These are phyloP conservation scores for Royoungia palumana DNA, from an alignment of 768 basidiomycete genomes.

Conservation along the genomic window DNA sequence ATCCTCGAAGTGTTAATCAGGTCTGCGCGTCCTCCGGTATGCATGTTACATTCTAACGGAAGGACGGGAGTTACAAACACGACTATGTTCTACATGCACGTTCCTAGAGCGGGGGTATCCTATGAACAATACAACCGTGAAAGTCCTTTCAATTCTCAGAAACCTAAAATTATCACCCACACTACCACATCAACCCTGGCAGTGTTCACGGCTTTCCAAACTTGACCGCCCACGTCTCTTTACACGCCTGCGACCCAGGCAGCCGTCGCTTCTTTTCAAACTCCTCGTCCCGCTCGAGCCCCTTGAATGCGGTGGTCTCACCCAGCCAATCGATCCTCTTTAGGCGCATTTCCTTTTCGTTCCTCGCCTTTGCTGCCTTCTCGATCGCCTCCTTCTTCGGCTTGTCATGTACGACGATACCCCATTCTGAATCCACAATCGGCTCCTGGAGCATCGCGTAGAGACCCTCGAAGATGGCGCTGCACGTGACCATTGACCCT, in stretches of 20 bases:
- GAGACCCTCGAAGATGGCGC: slow-evolving; percentile 54
- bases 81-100: not conserved
- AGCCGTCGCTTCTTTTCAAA: slow-evolving; percentile 49
- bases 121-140: not conserved
- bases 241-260: slow-evolving; percentile 39
- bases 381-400: slow-evolving; percentile 44
- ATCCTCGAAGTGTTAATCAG: too few relatives aligned
- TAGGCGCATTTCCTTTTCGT: slow-evolving; percentile 31
- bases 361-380: slow-evolving; percentile 48
- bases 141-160: not conserved
- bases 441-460: slow-evolving; percentile 48
- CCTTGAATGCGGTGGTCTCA: slow-evolving; percentile 54
- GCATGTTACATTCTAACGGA: too few relatives aligned
- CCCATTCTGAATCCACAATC: slow-evolving; percentile 68
- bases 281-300: slow-evolving; percentile 58
- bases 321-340: slow-evolving; percentile 67
- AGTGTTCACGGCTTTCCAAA: slow-evolving; percentile 32
- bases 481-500: slow-evolving; percentile 41
- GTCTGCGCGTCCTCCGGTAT: too few relatives aligned
- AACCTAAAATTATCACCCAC: not conserved
- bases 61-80: not conserved
- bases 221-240: slow-evolving; percentile 62
- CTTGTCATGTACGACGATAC: slow-evolving; percentile 44
- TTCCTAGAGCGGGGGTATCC: not conserved
- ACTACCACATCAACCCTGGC: not conserved